A percentile compares a stretch with the other conserved stretches of the same genome.
Evolutionary conservation across 2,329 filamentous ascomycete species (phyloP).

Genomic region (Madurella fahalii): DNA sequence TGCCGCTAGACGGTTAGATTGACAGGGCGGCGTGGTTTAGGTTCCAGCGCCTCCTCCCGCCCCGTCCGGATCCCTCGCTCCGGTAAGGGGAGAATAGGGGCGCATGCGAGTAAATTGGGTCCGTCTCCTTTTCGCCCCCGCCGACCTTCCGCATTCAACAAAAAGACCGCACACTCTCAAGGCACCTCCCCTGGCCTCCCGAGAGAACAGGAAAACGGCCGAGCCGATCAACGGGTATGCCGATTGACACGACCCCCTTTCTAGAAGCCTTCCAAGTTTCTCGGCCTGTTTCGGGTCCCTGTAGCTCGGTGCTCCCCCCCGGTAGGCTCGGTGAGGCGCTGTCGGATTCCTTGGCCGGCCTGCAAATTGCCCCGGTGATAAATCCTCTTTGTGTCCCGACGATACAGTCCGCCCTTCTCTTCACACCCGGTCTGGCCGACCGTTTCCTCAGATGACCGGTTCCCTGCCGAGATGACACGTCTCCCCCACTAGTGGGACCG

Average conservation of each 20-base stretch:
- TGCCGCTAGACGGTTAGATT: not conserved
- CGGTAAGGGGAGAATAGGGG: not conserved
- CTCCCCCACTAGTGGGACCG: not conserved
- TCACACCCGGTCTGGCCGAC: not conserved
- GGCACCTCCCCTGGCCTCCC: not conserved
- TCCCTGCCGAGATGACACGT: not conserved
- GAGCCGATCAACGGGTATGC: constrained; percentile 12
- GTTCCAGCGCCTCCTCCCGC: not conserved
- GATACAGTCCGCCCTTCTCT: not conserved
- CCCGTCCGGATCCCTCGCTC: not conserved
- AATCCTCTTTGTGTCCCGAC: not conserved
- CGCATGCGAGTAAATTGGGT: not conserved
- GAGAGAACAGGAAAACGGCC: not conserved
- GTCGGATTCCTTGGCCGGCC: not conserved
- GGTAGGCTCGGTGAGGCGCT: not conserved
- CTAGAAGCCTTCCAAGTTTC: constrained; percentile 15
- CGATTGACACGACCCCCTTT: constrained; percentile 4
- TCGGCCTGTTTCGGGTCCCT: constrained; percentile 20
- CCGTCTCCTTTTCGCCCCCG: not conserved
- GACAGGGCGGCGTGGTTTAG: not conserved
- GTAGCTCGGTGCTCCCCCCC: not conserved
- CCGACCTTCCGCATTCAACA: not conserved
- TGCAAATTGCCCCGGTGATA: not conserved
- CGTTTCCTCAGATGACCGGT: not conserved
- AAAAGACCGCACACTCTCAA: not conserved